phyloP scores from a whole-genome alignment of 345 rosid species.

The Ceriops tagal region DNA sequence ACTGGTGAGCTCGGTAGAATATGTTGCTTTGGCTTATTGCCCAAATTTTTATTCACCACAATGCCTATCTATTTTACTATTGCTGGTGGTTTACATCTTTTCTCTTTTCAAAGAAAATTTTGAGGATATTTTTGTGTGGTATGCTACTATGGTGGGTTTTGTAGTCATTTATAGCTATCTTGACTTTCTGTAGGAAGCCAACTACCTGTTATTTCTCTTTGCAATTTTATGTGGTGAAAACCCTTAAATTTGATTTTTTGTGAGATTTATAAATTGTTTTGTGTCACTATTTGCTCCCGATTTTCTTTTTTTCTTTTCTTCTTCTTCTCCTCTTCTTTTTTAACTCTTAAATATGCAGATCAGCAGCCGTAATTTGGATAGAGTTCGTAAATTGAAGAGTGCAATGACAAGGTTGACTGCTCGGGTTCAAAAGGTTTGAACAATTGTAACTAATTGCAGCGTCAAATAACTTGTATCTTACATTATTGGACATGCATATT shows the following conservation, averaged over 20 bases:
- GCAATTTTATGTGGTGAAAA: no score
- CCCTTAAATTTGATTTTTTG: no score
- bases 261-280: no score
- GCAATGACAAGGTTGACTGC: slow-evolving; percentile 97
- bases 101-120: neutral
- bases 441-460: neutral
- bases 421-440: slow-evolving; percentile 83
- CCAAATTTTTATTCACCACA: no score
- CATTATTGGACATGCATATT: neutral
- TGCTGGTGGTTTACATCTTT: neutral
- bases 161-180: no score
- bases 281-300: neutral
- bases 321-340: neutral
- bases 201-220: no score
- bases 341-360: neutral
- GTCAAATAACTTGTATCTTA: neutral
- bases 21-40: no score
- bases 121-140: neutral
- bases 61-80: neutral
- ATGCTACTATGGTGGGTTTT: no score
- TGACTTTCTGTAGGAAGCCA: no score
- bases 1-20: neutral
- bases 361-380: slow-evolving; percentile 84
- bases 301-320: neutral
- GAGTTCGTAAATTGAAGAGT: slow-evolving; percentile 98